Percentiles rank a stretch among this genome's conserved stretches.
Conservation (phyloP, 148 eudicot species). For the Bassia scoparia region DNA sequence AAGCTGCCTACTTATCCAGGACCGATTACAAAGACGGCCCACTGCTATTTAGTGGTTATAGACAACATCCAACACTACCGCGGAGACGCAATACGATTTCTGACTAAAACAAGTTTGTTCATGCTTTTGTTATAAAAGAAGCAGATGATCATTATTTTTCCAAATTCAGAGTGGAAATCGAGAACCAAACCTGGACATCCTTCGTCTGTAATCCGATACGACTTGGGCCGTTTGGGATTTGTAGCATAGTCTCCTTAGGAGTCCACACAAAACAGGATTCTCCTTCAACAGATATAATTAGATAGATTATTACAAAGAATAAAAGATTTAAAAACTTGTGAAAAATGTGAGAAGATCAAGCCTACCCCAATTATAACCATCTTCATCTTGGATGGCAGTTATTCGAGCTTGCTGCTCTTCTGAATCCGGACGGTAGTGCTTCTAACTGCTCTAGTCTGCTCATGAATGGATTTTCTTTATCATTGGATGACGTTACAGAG, state of each 20-base stretch:
- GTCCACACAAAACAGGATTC: slow-evolving; percentile 97
- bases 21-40: slow-evolving; percentile 79
- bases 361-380: slow-evolving; percentile 97
- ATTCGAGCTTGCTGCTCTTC: slow-evolving; percentile 87
- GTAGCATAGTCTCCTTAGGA: slow-evolving; percentile 97
- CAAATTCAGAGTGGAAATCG: background rate
- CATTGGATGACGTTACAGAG: background rate
- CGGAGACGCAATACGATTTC: slow-evolving; percentile 75
- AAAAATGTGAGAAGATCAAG: slow-evolving; percentile 18
- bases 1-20: slow-evolving; percentile 63
- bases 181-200: slow-evolving; percentile 75
- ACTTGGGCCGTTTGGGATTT: slow-evolving; percentile 72
- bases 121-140: background rate
- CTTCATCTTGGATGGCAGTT: slow-evolving; percentile 73
- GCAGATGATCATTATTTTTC: background rate
- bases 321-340: background rate
- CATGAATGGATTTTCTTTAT: background rate
- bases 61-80: slow-evolving; percentile 92
- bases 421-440: slow-evolving; percentile 80
- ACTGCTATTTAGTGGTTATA: slow-evolving; percentile 86
- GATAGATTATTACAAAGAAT: slow-evolving; percentile 2
- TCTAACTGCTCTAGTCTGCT: slow-evolving; percentile 64
- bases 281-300: slow-evolving; percentile 40
- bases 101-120: slow-evolving; percentile 48
- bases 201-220: slow-evolving; percentile 83